Percentiles rank a stretch among this genome's conserved stretches.
These are phyloP conservation scores for Barnettozyma botsteinii DNA, from an alignment of 805 yeast genomes.

Conservation along the genomic window DNA sequence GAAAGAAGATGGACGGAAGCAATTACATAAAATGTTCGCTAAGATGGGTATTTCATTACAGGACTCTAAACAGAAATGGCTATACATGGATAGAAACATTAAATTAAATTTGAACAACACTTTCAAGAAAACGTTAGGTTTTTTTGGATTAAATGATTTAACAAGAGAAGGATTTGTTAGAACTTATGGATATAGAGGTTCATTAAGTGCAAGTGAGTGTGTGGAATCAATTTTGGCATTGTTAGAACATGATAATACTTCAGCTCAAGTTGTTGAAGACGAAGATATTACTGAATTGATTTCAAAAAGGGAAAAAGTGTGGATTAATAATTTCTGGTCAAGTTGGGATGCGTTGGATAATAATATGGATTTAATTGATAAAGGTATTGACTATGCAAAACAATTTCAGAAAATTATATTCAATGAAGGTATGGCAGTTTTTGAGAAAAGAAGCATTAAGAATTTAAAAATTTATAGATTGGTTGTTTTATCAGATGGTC, in stretches of 20 bases:
- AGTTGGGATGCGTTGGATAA: constrained; percentile 60
- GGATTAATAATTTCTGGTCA: constrained; percentile 72
- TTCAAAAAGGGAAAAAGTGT: constrained; percentile 46
- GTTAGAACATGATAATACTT: constrained; percentile 57
- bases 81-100: constrained; percentile 75
- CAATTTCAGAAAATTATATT: constrained; percentile 76
- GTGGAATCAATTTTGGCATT: constrained; percentile 85
- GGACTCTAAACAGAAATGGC: constrained; percentile 89
- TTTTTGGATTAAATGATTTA: constrained; percentile 78
- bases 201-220: constrained; percentile 86
- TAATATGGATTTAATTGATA: constrained; percentile 45
- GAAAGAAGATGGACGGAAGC: constrained; percentile 87
- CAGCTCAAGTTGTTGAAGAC: constrained; percentile 23
- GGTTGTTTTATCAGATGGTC: constrained; percentile 86
- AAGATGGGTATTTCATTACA: constrained; percentile 90
- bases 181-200: constrained; percentile 82
- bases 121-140: constrained; percentile 62
- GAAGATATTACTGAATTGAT: constrained; percentile 30
- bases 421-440: constrained; percentile 80
- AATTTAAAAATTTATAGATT: constrained; percentile 75
- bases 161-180: constrained; percentile 82
- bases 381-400: constrained; percentile 84
- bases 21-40: constrained; percentile 87
- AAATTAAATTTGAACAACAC: constrained; percentile 68
- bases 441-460: constrained; percentile 76